phyloP scores from a whole-genome alignment of 2,329 filamentous ascomycete species.

The Chlorencoelia australis region DNA sequence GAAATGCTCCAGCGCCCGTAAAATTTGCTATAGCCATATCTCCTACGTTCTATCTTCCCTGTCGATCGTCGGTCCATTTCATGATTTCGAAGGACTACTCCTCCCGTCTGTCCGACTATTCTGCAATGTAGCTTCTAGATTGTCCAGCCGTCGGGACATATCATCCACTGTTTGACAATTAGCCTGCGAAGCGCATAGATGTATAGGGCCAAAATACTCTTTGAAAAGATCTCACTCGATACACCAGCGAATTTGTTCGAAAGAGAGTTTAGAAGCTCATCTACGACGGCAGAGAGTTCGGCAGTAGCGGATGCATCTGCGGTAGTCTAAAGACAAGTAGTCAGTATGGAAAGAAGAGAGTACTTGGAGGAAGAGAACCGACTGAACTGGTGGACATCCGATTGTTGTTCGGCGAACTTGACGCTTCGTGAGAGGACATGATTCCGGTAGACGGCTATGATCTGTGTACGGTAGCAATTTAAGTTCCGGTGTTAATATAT shows the following conservation, averaged over 20 bases:
- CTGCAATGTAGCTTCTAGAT: conserved; percentile 41
- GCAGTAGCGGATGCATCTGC: conserved; percentile 21
- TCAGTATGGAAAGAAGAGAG: conserved; percentile 1
- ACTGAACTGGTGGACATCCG: conserved; percentile 15
- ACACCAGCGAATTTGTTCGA: conserved; percentile 78
- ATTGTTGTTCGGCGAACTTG: conserved; percentile 15
- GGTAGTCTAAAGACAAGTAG: conserved; percentile 9
- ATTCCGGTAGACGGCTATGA: too few relatives aligned
- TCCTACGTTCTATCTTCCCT: too few relatives aligned
- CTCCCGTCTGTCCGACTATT: conserved; percentile 18
- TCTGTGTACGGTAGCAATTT: too few relatives aligned
- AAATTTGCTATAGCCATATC: too few relatives aligned
- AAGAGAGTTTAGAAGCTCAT: conserved; percentile 76
- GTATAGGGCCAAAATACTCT: conserved; percentile 49
- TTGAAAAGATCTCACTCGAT: conserved; percentile 78
- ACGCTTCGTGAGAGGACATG: conserved; percentile 12
- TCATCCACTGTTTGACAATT: conserved; percentile 63
- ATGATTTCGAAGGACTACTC: conserved; percentile 20
- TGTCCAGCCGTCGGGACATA: conserved; percentile 79
- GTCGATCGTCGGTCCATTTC: background rate
- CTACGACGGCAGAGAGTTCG: conserved; percentile 48
- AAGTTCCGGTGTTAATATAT: too few relatives aligned
- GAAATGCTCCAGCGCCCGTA: too few relatives aligned
- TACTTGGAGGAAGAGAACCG: background rate
- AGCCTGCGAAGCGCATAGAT: conserved; percentile 1